Percentiles rank a stretch among this genome's conserved stretches.
Conservation (phyloP, 2,329 filamentous ascomycete species). For the Monosporascus sp. region DNA sequence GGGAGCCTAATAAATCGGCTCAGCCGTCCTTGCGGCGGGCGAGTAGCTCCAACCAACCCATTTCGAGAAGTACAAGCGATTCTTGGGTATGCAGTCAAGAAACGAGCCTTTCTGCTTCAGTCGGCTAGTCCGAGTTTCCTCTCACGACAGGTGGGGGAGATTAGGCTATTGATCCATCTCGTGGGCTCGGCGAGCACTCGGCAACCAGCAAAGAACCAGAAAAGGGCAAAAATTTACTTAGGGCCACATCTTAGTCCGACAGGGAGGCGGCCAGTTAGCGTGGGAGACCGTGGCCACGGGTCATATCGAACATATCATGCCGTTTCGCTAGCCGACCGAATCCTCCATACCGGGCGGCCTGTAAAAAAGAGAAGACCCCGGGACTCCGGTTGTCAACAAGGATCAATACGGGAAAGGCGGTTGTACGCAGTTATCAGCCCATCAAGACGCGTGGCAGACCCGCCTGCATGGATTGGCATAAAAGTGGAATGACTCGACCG, state of each 20-base stretch:
- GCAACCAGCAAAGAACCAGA: not conserved
- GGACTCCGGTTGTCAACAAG: not conserved
- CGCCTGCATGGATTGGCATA: too few relatives aligned
- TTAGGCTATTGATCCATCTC: not conserved
- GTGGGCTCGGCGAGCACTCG: not conserved
- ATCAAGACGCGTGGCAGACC: not conserved
- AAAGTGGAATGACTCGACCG: too few relatives aligned
- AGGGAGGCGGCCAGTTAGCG: not conserved
- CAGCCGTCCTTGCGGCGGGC: not conserved
- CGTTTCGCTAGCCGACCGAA: not conserved
- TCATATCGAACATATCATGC: too few relatives aligned
- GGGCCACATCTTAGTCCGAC: not conserved
- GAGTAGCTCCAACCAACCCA: too few relatives aligned
- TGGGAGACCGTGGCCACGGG: not conserved
- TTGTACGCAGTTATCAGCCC: not conserved
- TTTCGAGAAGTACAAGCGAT: too few relatives aligned
- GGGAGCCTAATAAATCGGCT: not conserved
- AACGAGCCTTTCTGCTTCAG: not conserved
- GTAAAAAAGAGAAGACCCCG: not conserved
- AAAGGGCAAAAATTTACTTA: too few relatives aligned
- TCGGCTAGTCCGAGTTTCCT: not conserved
- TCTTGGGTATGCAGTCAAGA: not conserved
- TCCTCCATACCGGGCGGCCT: not conserved
- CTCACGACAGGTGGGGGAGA: not conserved
- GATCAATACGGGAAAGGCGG: not conserved